phyloP scores from a whole-genome alignment of 1,284 basidiomycete species.

The Microbotryum violaceum region DNA sequence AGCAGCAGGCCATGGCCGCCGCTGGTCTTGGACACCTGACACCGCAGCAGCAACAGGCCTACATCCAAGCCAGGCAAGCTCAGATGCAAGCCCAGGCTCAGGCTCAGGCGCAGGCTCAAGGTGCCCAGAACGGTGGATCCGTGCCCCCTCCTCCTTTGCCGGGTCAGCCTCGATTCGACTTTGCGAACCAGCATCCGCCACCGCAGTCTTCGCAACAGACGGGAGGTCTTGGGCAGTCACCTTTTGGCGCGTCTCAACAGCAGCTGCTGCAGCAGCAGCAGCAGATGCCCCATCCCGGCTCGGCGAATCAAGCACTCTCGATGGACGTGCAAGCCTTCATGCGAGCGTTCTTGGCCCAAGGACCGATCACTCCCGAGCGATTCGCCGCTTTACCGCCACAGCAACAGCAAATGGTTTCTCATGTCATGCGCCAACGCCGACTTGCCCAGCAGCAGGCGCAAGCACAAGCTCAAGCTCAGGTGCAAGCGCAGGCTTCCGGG shows the following conservation, averaged over 20 bases:
- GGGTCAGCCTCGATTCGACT: no score
- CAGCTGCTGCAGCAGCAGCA: constrained; percentile 6
- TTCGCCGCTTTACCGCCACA: neutral
- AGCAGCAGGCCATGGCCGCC: neutral
- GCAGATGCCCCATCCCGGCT: neutral
- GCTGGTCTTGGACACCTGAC: neutral
- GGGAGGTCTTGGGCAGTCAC: neutral
- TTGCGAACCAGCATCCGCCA: neutral
- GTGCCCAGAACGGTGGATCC: no score
- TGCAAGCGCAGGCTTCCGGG: neutral
- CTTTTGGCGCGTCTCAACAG: neutral
- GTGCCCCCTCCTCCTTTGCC: no score
- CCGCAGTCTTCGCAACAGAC: neutral
- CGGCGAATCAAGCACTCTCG: neutral
- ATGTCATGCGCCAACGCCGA: neutral
- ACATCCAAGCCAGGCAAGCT: neutral
- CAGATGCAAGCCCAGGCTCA: no score
- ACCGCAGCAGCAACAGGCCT: neutral
- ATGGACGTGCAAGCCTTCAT: neutral
- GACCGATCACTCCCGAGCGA: neutral
- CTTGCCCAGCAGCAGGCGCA: neutral
- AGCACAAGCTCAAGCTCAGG: neutral
- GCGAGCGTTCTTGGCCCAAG: neutral
- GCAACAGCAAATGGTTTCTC: neutral
- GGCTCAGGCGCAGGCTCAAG: no score